A percentile compares a stretch with the other conserved stretches of the same genome.
Conservation (phyloP, 495 filamentous ascomycete species). For the Talaromyces nanjingensis region DNA sequence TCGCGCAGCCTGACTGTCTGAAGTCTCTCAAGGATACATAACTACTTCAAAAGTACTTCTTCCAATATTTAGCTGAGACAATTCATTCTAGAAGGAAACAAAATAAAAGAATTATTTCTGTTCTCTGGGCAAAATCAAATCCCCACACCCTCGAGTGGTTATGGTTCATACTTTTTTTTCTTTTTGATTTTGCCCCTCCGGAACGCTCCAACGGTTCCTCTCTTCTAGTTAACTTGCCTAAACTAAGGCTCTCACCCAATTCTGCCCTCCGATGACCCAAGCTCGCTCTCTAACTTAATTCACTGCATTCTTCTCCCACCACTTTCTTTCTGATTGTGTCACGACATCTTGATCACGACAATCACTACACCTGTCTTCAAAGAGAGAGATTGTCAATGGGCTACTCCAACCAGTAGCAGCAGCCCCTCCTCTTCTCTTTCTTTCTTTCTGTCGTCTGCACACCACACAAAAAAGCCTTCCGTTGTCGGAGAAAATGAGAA, state of each 20-base stretch:
- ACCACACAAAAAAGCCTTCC: not conserved
- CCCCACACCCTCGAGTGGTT: not conserved
- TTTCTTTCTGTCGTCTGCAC: not conserved
- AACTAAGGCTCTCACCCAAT: not conserved
- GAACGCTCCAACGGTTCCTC: not conserved
- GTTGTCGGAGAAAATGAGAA: slow-evolving; percentile 29
- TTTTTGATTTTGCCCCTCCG: slow-evolving; percentile 1
- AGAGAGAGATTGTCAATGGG: not conserved
- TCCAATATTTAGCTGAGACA: too few relatives aligned
- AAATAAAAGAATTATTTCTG: too few relatives aligned
- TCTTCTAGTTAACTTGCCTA: not conserved
- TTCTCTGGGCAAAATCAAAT: not conserved
- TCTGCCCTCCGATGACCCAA: not conserved
- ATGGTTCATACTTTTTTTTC: not conserved
- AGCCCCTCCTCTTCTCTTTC: not conserved
- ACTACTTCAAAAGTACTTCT: too few relatives aligned
- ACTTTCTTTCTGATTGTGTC: not conserved
- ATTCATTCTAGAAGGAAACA: too few relatives aligned
- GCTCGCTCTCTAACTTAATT: not conserved
- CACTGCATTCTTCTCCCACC: not conserved
- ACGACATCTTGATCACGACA: not conserved
- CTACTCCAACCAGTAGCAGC: not conserved
- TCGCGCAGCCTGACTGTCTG: too few relatives aligned
- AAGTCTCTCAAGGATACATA: too few relatives aligned
- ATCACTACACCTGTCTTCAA: not conserved